Percentiles rank a stretch among this genome's conserved stretches.
Evolutionary conservation across 352 stramenopile species (phyloP).

Genomic region (Phytophthora lateralis): DNA sequence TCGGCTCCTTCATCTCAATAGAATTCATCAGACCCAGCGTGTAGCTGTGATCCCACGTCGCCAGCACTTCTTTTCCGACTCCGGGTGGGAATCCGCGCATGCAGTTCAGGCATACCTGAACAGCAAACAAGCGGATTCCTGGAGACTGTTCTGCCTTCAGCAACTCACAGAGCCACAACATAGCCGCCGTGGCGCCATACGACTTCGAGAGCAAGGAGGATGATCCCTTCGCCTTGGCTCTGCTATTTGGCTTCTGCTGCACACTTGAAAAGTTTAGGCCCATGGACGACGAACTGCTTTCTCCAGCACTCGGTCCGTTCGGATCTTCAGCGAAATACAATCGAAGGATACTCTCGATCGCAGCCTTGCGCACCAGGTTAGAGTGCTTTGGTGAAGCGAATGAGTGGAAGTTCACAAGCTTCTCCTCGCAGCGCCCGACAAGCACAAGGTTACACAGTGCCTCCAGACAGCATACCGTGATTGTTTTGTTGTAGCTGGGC

Average conservation of each 20-base stretch:
- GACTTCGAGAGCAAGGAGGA: constrained; percentile 48
- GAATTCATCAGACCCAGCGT: constrained; percentile 71
- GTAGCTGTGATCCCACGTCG: constrained; percentile 85
- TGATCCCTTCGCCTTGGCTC: constrained; percentile 7
- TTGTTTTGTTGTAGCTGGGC: constrained; percentile 80
- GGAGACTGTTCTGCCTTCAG: constrained; percentile 71
- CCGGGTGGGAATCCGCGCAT: constrained; percentile 76
- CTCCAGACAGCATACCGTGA: constrained; percentile 84
- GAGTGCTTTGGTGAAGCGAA: constrained; percentile 78
- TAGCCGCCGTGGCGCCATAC: constrained; percentile 68
- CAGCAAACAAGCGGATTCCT: constrained; percentile 72
- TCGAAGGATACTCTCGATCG: constrained; percentile 85
- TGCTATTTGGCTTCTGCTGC: constrained; percentile 24
- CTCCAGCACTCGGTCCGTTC: constrained; percentile 26
- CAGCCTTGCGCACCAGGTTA: constrained; percentile 78
- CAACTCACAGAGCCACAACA: constrained; percentile 73
- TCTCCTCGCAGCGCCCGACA: constrained; percentile 68
- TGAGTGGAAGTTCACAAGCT: constrained; percentile 69
- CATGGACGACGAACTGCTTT: constrained; percentile 20
- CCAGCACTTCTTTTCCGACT: constrained; percentile 74
- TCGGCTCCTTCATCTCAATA: constrained; percentile 83
- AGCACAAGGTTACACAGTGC: constrained; percentile 82
- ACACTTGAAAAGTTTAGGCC: constrained; percentile 17
- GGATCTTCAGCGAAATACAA: constrained; percentile 86
- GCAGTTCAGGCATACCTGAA: constrained; percentile 85